Base-by-base conservation (phyloP, 1,284 basidiomycete species). In the Meripilus lineatus region DNA sequence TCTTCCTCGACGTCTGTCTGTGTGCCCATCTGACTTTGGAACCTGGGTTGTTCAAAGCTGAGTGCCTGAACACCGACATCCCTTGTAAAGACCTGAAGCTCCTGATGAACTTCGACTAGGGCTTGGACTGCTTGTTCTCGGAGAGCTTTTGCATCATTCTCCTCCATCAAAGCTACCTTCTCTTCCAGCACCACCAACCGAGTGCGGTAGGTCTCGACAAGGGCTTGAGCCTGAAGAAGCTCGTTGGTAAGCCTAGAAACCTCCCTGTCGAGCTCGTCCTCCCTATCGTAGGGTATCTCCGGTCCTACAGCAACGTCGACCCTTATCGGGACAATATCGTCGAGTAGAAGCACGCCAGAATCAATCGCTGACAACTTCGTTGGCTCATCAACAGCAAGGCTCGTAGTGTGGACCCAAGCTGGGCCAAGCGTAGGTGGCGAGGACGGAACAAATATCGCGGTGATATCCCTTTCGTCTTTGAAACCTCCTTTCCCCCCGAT, bases 391-490 rank as follows among this genome's bases (percentile, higher is more conserved):
- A 14, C 14, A 23, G 36, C 14, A 6, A 13, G 24, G 13, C 32
- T 20, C 35, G 24, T 21, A 25, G 10, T 23, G 17, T n/a, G n/a
- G n/a, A n/a, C n/a, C n/a, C n/a, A n/a, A n/a, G n/a, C n/a, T n/a
- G n/a, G n/a, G n/a, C n/a, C n/a, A n/a, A n/a, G n/a, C n/a, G 18
- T 14, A 15, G 38, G 32, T 18, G 45, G 22, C 8, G 40, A 18
- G 10, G 38, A 22, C 3, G 58, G 57, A 2, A 56, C 41, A 45
- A 65, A 66, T 32, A 66, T 60, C 13, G 63, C 60, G 6, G 61
- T 60, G 34, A 65, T 57, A 42, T 64, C 52, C 32, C 60, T 49
- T 28, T 60, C 53, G 42, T 62, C 61, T n/a, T 44, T n/a, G n/a
- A n/a, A n/a, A n/a, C 35, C 39, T 32, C 38, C 42, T 49, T 50